Percentiles rank a stretch among this genome's conserved stretches.
Evolutionary conservation across 495 filamentous ascomycete genomes (phyloP).

Genomic region (Penicillium egyptiacum): DNA sequence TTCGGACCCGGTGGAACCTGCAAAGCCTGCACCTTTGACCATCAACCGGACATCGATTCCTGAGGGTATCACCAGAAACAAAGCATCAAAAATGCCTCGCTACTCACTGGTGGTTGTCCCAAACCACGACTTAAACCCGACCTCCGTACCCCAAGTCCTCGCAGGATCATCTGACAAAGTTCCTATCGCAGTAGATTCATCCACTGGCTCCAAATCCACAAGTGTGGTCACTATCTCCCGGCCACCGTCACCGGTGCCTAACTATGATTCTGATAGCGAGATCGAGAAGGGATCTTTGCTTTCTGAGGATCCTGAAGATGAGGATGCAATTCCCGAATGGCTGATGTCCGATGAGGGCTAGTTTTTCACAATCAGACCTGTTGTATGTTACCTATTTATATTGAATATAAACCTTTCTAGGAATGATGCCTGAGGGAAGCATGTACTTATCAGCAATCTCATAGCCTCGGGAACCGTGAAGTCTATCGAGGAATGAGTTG

Average conservation of each 20-base stretch:
- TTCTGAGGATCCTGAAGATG: conserved; percentile 66
- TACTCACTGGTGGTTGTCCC: conserved; percentile 41
- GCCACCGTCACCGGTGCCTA: conserved; percentile 11
- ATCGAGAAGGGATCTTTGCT: conserved; percentile 48
- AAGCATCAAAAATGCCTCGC: conserved; percentile 12
- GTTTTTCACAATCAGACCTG: background rate
- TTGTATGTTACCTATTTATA: background rate
- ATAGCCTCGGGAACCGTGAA: no score
- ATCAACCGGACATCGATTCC: background rate
- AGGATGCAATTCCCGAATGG: conserved; percentile 69
- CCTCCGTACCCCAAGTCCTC: background rate
- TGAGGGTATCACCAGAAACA: background rate
- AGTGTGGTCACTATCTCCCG: conserved; percentile 31
- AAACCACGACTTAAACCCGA: conserved; percentile 7
- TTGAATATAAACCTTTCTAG: background rate
- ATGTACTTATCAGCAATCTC: no score
- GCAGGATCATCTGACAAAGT: conserved; percentile 23
- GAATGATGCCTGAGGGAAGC: no score
- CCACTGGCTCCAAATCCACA: conserved; percentile 25
- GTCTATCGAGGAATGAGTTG: no score
- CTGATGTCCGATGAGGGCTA: conserved; percentile 38
- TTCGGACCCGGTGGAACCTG: background rate
- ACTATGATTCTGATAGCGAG: conserved; percentile 33
- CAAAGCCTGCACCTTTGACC: background rate
- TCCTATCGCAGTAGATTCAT: conserved; percentile 31